phyloP scores from a whole-genome alignment of 148 eudicot genomes.

The Amaranthus cruentus region DNA sequence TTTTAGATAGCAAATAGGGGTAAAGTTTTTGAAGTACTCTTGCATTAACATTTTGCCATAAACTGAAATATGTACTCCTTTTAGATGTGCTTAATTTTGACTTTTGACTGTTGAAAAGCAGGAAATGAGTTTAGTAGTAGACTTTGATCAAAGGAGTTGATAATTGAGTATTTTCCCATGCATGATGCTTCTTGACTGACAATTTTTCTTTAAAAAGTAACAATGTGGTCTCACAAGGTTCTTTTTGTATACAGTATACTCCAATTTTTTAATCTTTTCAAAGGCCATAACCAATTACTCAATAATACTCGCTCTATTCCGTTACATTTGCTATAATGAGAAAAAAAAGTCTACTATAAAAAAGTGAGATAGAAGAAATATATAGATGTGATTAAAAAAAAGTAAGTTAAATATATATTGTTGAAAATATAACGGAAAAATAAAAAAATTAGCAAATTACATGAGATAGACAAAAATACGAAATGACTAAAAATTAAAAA shows the following conservation, averaged over 20 bases:
- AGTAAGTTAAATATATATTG: not conserved
- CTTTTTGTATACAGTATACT: not conserved
- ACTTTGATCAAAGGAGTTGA: conserved; percentile 11
- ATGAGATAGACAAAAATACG: not conserved
- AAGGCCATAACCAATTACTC: not conserved
- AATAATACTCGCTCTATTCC: too few species aligned
- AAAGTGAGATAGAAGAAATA: not conserved
- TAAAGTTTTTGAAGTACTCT: not conserved
- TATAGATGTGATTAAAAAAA: not conserved
- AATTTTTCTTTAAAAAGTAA: not conserved
- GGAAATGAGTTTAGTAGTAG: not conserved
- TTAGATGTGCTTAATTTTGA: not conserved
- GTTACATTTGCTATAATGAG: not conserved
- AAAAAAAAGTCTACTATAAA: not conserved
- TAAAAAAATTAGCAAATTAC: too few species aligned
- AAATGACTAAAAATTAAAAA: too few species aligned
- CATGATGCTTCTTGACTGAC: not conserved
- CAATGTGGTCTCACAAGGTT: not conserved
- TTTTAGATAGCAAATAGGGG: too few species aligned
- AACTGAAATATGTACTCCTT: not conserved
- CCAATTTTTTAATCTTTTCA: conserved; percentile 14
- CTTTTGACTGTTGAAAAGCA: not conserved
- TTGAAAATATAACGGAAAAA: too few species aligned
- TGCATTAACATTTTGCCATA: not conserved
- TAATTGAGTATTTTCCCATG: conserved; percentile 12